Conservation (phyloP, 1,284 basidiomycete genomes). For the Rhodotorula glutinis region DNA sequence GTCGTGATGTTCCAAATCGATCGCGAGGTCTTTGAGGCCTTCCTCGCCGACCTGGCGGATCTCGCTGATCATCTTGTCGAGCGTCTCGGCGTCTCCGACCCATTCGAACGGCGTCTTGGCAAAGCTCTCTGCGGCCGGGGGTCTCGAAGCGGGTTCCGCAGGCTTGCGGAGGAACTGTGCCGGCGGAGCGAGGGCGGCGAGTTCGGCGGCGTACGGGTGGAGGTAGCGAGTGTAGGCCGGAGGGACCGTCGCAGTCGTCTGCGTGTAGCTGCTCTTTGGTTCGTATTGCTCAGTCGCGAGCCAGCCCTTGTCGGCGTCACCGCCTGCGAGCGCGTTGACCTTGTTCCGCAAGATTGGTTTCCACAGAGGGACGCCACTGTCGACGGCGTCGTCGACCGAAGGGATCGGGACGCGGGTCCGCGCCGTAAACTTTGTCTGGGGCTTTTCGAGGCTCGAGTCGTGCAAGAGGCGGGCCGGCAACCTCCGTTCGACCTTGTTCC, state of each 20-base stretch:
- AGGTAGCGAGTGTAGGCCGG: slow-evolving; percentile 29
- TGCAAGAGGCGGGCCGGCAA: slow-evolving; percentile 28
- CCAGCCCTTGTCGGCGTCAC: slow-evolving; percentile 6
- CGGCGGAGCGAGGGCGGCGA: slow-evolving; percentile 29
- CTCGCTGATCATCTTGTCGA: slow-evolving; percentile 64
- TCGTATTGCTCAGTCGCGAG: slow-evolving; percentile 25
- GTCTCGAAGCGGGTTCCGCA: slow-evolving; percentile 1
- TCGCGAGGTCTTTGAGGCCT: slow-evolving; percentile 71
- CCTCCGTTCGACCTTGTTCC: slow-evolving; percentile 7
- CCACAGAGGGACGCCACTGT: slow-evolving; percentile 61
- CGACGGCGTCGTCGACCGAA: slow-evolving; percentile 57
- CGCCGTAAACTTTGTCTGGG: slow-evolving; percentile 67
- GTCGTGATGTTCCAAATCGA: slow-evolving; percentile 92
- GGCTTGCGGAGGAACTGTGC: slow-evolving; percentile 48
- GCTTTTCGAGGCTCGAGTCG: slow-evolving; percentile 56
- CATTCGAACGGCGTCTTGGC: slow-evolving; percentile 69
- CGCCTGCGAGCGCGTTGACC: slow-evolving; percentile 4
- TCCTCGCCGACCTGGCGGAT: slow-evolving; percentile 54
- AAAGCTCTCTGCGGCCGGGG: slow-evolving; percentile 54
- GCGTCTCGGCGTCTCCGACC: slow-evolving; percentile 61
- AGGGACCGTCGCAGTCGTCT: slow-evolving; percentile 20
- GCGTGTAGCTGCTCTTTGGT: slow-evolving; percentile 14
- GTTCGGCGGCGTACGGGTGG: slow-evolving; percentile 37
- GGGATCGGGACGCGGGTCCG: slow-evolving; percentile 57
- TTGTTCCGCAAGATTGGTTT: slow-evolving; percentile 18